These are phyloP conservation scores for Crithidia acanthocephali DNA, from an alignment of 208 protist species.

Conservation along the genomic window DNA sequence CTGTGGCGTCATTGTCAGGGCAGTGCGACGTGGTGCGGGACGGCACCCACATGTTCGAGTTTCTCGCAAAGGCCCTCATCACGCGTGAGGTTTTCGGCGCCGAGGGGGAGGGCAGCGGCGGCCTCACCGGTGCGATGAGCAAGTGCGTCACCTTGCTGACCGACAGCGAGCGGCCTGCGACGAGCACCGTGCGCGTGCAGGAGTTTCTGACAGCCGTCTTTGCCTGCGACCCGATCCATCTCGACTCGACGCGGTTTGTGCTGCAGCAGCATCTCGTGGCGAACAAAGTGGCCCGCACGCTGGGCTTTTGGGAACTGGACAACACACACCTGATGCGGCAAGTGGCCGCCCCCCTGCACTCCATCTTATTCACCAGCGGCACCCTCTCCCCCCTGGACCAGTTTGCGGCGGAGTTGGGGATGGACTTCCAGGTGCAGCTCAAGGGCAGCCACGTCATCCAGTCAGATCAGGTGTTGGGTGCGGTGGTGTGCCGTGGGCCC, in stretches of 20 bases:
- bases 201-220: conserved; percentile 80
- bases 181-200: conserved; percentile 70
- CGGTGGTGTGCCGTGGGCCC: conserved; percentile 72
- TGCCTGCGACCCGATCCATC: conserved; percentile 18
- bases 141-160: conserved; percentile 68
- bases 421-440: conserved; percentile 82
- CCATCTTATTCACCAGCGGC: conserved; percentile 95
- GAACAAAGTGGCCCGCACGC: conserved; percentile 28
- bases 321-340: conserved; percentile 71
- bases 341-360: conserved; percentile 45
- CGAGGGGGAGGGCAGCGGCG: conserved; percentile 32
- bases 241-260: conserved; percentile 66
- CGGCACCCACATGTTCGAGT: conserved; percentile 65
- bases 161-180: conserved; percentile 61
- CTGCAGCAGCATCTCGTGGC: conserved; percentile 46
- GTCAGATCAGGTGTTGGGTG: conserved; percentile 63
- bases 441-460: conserved; percentile 95
- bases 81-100: conserved; percentile 68
- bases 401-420: conserved; percentile 92
- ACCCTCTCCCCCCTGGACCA: conserved; percentile 96
- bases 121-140: conserved; percentile 65
- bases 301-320: conserved; percentile 96
- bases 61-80: conserved; percentile 77
- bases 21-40: conserved; percentile 61
- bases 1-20: neutral